These are phyloP conservation scores for Jamesozyma gamospora DNA, from an alignment of 805 yeast genomes.

Conservation along the genomic window DNA sequence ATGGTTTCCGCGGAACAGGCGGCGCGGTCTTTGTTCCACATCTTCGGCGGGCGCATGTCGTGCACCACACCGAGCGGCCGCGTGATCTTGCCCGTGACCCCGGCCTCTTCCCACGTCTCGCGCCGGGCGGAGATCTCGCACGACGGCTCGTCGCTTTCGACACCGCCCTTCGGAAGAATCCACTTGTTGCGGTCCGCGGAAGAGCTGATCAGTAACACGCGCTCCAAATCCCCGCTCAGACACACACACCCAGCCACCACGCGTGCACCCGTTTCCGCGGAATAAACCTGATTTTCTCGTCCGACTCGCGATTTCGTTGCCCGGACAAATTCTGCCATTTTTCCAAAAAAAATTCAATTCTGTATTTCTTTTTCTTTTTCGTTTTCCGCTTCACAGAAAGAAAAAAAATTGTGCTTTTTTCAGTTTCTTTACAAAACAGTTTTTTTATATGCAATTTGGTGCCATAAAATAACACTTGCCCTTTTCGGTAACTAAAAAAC, in stretches of 20 bases:
- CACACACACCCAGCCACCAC: constrained; percentile 91
- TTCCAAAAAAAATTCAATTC: too few species aligned
- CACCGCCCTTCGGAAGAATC: constrained; percentile 95
- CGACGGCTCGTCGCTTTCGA: constrained; percentile 67
- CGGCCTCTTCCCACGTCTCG: constrained; percentile 98
- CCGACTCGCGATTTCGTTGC: constrained; percentile 42
- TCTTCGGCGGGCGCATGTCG: constrained; percentile 46
- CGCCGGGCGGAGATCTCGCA: constrained; percentile 51
- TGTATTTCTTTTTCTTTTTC: too few species aligned
- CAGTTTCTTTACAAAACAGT: too few species aligned
- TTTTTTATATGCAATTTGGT: too few species aligned
- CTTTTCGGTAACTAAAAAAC: too few species aligned
- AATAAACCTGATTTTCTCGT: constrained; percentile 49
- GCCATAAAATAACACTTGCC: too few species aligned
- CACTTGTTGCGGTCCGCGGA: constrained; percentile 58
- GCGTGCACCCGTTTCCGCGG: constrained; percentile 58
- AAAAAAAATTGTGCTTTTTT: too few species aligned
- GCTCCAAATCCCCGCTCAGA: constrained; percentile 42
- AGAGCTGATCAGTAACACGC: constrained; percentile 73
- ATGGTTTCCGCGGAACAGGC: too few species aligned
- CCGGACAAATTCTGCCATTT: too few species aligned
- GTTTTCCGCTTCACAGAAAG: too few species aligned
- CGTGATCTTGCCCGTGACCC: constrained; percentile 59
- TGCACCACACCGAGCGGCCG: constrained; percentile 52
- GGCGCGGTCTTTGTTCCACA: constrained; percentile 30